phyloP scores from a whole-genome alignment of 345 rosid species.

The Carallia pectinifolia region DNA sequence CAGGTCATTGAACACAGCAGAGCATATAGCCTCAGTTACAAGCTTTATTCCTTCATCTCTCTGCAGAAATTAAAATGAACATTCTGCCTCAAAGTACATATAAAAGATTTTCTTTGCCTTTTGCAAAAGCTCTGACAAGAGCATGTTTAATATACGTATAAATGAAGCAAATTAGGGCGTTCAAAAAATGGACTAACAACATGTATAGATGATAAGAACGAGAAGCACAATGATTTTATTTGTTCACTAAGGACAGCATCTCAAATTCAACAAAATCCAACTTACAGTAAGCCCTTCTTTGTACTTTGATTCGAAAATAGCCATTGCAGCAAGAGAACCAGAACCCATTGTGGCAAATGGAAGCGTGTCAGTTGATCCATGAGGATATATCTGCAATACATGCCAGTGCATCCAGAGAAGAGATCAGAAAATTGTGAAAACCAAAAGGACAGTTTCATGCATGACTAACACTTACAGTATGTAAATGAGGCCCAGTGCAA shows the following conservation, averaged over 20 bases:
- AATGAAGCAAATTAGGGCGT: neutral
- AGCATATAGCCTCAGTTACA: constrained; percentile 73
- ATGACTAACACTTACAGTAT: constrained; percentile 53
- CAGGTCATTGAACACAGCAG: constrained; percentile 45
- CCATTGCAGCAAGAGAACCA: constrained; percentile 89
- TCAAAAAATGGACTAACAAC: neutral
- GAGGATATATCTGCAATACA: constrained; percentile 69
- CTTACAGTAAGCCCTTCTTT: constrained; percentile 79
- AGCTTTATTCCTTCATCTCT: constrained; percentile 72
- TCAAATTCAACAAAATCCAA: constrained; percentile 1
- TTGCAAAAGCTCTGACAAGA: neutral
- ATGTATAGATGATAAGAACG: neutral
- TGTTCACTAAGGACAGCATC: constrained; percentile 8
- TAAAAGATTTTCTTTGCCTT: neutral
- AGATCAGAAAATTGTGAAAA: constrained; percentile 1
- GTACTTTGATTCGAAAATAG: constrained; percentile 76
- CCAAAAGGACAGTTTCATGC: neutral
- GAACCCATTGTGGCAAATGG: constrained; percentile 95
- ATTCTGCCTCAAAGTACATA: neutral
- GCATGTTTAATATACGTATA: neutral
- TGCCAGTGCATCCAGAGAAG: constrained; percentile 10
- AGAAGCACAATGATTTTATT: neutral
- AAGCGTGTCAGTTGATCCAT: constrained; percentile 82
- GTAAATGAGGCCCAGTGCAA: constrained; percentile 78
- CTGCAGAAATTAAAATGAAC: constrained; percentile 28